Evolutionary conservation across 2,329 filamentous ascomycete species (phyloP).

Genomic region (Huntiella savannae): DNA sequence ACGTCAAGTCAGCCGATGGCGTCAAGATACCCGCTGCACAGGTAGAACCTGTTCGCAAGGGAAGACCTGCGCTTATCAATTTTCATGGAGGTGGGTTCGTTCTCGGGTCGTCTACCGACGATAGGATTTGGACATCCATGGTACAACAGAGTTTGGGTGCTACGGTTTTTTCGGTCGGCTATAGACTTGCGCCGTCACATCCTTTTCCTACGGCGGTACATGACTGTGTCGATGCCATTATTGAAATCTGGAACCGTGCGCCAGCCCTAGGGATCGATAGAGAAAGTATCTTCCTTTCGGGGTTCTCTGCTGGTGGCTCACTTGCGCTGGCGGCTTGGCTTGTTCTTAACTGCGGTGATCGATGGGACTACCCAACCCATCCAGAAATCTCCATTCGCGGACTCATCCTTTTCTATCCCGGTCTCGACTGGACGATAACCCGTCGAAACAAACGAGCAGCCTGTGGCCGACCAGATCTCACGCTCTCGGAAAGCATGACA

Average conservation of each 20-base stretch:
- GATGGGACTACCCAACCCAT: constrained; percentile 18
- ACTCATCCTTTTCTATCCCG: constrained; percentile 41
- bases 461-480: constrained; percentile 35
- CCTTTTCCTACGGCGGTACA: constrained; percentile 47
- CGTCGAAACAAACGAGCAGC: constrained; percentile 36
- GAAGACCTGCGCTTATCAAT: constrained; percentile 36
- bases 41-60: too few species aligned
- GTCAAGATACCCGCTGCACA: neutral
- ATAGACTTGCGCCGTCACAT: constrained; percentile 45
- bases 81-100: constrained; percentile 52
- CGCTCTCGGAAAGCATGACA: constrained; percentile 36
- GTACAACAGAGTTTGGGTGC: constrained; percentile 33
- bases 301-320: constrained; percentile 45
- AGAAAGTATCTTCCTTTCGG: constrained; percentile 35
- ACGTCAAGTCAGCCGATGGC: neutral
- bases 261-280: constrained; percentile 38
- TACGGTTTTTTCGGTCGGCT: constrained; percentile 45
- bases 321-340: constrained; percentile 30
- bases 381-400: constrained; percentile 25
- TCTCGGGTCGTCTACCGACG: constrained; percentile 41
- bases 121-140: constrained; percentile 38
- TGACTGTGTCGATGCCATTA: constrained; percentile 43
- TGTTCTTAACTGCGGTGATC: constrained; percentile 25
- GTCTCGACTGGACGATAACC: constrained; percentile 39
- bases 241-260: constrained; percentile 39